Evolutionary conservation across 1,284 basidiomycete genomes (phyloP).

Genomic region (Ceratobasidium papillatum): DNA sequence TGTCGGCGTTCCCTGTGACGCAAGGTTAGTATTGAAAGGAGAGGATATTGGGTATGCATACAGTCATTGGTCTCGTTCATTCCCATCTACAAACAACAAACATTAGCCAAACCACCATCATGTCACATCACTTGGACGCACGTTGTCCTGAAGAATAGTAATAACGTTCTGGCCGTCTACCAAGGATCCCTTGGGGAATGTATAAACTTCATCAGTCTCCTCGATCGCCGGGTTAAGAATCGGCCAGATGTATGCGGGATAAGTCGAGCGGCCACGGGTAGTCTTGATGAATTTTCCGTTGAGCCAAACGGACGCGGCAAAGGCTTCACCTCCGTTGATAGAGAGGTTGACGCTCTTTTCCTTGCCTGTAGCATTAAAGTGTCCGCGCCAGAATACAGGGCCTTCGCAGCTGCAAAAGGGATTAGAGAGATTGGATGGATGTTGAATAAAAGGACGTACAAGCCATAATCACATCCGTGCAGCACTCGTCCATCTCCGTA

Average conservation of each 20-base stretch:
- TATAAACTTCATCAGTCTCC: slow-evolving; percentile 70
- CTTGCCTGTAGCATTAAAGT: slow-evolving; percentile 68
- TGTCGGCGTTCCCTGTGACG: slow-evolving; percentile 49
- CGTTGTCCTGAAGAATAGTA: slow-evolving; percentile 71
- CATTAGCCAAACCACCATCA: not conserved
- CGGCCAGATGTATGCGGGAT: slow-evolving; percentile 35
- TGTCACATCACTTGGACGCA: not conserved
- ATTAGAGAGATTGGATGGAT: not conserved
- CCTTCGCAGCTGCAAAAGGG: slow-evolving; percentile 73
- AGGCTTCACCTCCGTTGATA: slow-evolving; percentile 81
- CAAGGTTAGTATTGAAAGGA: not conserved
- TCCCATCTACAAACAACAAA: slow-evolving; percentile 63
- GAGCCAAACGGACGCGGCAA: slow-evolving; percentile 80
- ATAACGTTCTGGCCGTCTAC: slow-evolving; percentile 67
- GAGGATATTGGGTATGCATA: not conserved
- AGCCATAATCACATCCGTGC: slow-evolving; percentile 84
- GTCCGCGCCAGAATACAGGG: slow-evolving; percentile 79
- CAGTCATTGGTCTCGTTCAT: slow-evolving; percentile 65
- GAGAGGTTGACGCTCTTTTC: slow-evolving; percentile 73
- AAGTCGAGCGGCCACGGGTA: slow-evolving; percentile 65
- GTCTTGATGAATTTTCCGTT: slow-evolving; percentile 76
- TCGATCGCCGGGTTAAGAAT: slow-evolving; percentile 51
- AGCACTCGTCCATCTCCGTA: slow-evolving; percentile 75
- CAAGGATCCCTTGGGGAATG: slow-evolving; percentile 66
- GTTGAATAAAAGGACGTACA: slow-evolving; percentile 60